Evolutionary conservation across 768 basidiomycete species (phyloP), one percentile per base, ranked within the genome.

Genomic region (Rhodotorula graminis): DNA sequence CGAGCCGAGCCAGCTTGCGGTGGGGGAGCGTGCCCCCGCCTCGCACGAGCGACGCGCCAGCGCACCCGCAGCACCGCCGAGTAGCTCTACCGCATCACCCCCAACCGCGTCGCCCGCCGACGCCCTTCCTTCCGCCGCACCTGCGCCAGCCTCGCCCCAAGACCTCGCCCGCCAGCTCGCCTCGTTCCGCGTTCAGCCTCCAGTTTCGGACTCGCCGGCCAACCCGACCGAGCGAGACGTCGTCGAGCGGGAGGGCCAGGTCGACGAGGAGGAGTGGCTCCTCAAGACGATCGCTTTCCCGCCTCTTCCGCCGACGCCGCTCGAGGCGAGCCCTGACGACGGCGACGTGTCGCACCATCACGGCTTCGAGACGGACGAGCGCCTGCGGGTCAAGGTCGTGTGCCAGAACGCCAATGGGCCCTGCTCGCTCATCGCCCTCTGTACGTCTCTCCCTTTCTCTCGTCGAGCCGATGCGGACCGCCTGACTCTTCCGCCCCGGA

Each of bases 371-470:
- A 40, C 61, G 61, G 57, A 60, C 49, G 14, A 40, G 33, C 29
- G 50, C 0, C 37, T 70, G 4, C 23, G 40, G 14, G 65, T 77
- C 55, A 59, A 67, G 60, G 68, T 78, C 62, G 52, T 78, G 2
- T 67, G 64, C 25, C 78, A 78, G 67, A 75, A 77, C 37, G 14
- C 33, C 14, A 79, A 93, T 47, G 80, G 92, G 16, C 92, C 92
- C 16, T 94, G 92, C 79, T 92, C 91, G 0, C 90, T 94, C 75
- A 91, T 94, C 77, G 92, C 92, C 40, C 90, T 93, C 70, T 93
- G 91, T 90, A 78, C 31, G 61, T 60, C 37, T 9, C 63, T 29
- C 55, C 52, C 44, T 46, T 5, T 55, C 16, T 21, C 67, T 9
- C 16, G 21, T n/a, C 23, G 19, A 40, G 37, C 5, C 37, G 5